Evolutionary conservation across 1,284 basidiomycete genomes (phyloP).

Genomic region (Xanthoconium separans): DNA sequence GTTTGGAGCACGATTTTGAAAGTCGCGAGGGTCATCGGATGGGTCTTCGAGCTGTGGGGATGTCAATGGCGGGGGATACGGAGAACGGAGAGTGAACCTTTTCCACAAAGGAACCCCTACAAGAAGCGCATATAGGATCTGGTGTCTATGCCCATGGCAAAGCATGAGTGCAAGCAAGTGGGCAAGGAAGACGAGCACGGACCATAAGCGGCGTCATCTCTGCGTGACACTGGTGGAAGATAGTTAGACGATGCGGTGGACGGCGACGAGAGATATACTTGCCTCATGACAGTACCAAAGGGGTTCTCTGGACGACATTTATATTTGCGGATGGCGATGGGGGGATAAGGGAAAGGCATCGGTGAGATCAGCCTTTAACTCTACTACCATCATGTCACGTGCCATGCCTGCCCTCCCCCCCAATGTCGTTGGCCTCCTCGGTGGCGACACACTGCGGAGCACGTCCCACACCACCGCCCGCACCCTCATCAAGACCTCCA

Average conservation of each 20-base stretch:
- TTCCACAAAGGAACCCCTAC: conserved; percentile 72
- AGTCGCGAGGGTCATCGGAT: conserved; percentile 69
- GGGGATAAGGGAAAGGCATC: not conserved
- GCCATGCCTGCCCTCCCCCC: too few relatives aligned
- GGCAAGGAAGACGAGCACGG: conserved; percentile 5
- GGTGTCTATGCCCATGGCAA: conserved; percentile 44
- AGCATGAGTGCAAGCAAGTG: not conserved
- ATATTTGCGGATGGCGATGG: conserved; percentile 5
- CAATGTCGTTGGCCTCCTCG: too few relatives aligned
- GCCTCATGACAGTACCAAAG: conserved; percentile 81
- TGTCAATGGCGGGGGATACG: not conserved
- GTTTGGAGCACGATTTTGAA: conserved; percentile 37
- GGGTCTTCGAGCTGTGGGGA: conserved; percentile 64
- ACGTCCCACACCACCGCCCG: too few relatives aligned
- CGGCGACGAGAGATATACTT: conserved; percentile 16
- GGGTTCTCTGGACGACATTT: conserved; percentile 67
- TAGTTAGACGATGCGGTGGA: not conserved
- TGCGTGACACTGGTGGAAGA: conserved; percentile 57
- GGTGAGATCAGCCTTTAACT: not conserved
- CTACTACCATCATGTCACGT: conserved; percentile 15
- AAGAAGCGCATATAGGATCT: conserved; percentile 73
- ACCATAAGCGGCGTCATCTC: conserved; percentile 84
- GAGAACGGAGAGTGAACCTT: conserved; percentile 32
- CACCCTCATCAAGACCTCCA: too few relatives aligned
- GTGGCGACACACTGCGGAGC: too few relatives aligned